Percentiles rank a stretch among this genome's conserved stretches.
Conservation (phyloP, 1,284 basidiomycete genomes). For the Ceratobasidium sp. region DNA sequence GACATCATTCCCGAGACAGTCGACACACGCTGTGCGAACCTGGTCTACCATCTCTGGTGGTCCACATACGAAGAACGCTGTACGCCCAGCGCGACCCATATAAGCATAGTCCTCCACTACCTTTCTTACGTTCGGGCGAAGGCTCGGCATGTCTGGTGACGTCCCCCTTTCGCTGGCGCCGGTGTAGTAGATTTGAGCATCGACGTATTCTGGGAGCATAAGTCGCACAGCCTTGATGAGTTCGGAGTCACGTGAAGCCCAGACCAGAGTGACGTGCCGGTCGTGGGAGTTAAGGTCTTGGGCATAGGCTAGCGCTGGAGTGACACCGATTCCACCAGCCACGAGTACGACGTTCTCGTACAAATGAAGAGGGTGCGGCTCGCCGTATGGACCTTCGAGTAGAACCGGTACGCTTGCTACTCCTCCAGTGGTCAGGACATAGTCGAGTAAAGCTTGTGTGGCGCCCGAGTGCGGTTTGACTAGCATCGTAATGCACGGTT, state of each 20-base stretch:
- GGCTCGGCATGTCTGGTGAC: not conserved
- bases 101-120: not conserved
- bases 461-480: conserved; percentile 4
- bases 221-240: conserved; percentile 1
- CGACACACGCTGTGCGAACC: conserved; percentile 16
- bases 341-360: conserved; percentile 28
- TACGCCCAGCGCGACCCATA: not conserved
- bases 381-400: conserved; percentile 36
- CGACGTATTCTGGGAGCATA: conserved; percentile 4
- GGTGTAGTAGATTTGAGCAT: conserved; percentile 16
- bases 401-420: not conserved
- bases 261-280: conserved; percentile 12
- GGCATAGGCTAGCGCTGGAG: conserved; percentile 9
- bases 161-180: not conserved
- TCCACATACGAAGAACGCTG: conserved; percentile 29
- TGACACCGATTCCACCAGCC: conserved; percentile 34
- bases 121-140: not conserved
- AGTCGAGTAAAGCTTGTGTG: not conserved
- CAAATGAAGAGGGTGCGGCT: conserved; percentile 10
- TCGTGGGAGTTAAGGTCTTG: not conserved
- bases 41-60: conserved; percentile 25
- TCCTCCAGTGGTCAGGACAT: not conserved
- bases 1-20: conserved; percentile 3
- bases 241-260: conserved; percentile 21
- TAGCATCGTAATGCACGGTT: conserved; percentile 27